A percentile compares a stretch with the other conserved stretches of the same genome.
Evolutionary conservation across 202 grass and related monocot species (phyloP).

Genomic region (Cymbopogon flexuosus): DNA sequence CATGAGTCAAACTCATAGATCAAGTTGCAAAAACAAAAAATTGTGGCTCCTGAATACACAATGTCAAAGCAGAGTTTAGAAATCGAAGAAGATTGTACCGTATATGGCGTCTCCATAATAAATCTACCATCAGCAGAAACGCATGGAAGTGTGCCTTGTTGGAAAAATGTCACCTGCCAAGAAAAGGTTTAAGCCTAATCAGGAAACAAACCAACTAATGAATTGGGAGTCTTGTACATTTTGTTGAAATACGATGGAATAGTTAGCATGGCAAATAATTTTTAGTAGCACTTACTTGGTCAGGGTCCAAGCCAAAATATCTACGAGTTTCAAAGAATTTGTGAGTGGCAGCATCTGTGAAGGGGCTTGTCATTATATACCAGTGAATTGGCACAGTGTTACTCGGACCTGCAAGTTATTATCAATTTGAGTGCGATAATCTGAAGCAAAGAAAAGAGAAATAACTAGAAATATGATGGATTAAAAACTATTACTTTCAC

Average conservation of each 20-base stretch:
- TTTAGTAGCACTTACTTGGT: slow-evolving; percentile 59
- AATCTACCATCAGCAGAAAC: slow-evolving; percentile 86
- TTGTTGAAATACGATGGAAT: slow-evolving; percentile 11
- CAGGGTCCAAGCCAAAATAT: slow-evolving; percentile 93
- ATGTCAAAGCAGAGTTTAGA: neutral
- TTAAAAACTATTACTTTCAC: slow-evolving; percentile 53
- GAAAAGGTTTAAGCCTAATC: slow-evolving; percentile 25
- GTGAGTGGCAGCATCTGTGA: slow-evolving; percentile 72
- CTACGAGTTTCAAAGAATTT: slow-evolving; percentile 88
- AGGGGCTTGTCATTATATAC: slow-evolving; percentile 99
- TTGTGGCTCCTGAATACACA: neutral
- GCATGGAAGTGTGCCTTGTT: slow-evolving; percentile 97
- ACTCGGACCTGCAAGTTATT: slow-evolving; percentile 47
- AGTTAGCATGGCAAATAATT: neutral
- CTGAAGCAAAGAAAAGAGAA: slow-evolving; percentile 19
- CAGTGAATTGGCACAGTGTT: slow-evolving; percentile 66
- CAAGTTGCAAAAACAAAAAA: neutral
- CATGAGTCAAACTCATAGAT: neutral
- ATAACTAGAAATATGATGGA: neutral
- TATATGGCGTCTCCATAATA: slow-evolving; percentile 96
- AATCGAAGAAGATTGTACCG: slow-evolving; percentile 35
- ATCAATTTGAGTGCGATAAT: slow-evolving; percentile 11
- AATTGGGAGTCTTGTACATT: neutral
- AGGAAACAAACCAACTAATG: slow-evolving; percentile 12
- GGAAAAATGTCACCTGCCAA: slow-evolving; percentile 87